These are phyloP conservation scores for Claviceps sorghi DNA, from an alignment of 2,329 filamentous ascomycete genomes.

Conservation along the genomic window DNA sequence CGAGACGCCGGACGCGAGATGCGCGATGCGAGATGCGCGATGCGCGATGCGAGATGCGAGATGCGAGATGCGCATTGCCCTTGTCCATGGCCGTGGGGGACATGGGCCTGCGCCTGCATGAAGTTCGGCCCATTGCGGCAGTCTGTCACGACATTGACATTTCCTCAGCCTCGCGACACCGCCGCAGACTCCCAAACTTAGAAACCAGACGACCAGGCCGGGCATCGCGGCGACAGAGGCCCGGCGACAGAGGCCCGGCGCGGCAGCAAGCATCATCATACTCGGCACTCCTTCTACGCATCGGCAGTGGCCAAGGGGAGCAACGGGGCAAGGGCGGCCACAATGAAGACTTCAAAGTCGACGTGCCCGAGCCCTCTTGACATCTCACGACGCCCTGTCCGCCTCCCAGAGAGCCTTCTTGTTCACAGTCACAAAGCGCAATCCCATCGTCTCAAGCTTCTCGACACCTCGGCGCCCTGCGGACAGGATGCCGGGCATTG, in stretches of 20 bases:
- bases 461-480: background rate
- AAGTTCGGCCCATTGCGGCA: background rate
- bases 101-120: background rate
- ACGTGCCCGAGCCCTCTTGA: too few relatives aligned
- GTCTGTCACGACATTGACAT: background rate
- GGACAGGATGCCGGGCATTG: background rate
- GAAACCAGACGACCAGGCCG: background rate
- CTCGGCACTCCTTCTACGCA: background rate
- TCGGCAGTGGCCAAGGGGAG: background rate
- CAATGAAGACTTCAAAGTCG: background rate
- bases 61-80: too few relatives aligned
- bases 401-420: background rate
- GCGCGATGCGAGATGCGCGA: too few relatives aligned
- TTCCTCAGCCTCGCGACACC: background rate
- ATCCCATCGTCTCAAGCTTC: background rate
- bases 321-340: background rate
- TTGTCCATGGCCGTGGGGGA: background rate
- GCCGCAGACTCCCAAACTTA: background rate
- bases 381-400: background rate
- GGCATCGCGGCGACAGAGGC: background rate
- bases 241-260: background rate
- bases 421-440: background rate
- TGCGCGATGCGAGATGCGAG: background rate
- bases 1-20: too few relatives aligned
- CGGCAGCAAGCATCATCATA: background rate